A percentile compares a stretch with the other conserved stretches of the same genome.
phyloP scores from a whole-genome alignment of 345 rosid genomes.

The Psidium guajava region DNA sequence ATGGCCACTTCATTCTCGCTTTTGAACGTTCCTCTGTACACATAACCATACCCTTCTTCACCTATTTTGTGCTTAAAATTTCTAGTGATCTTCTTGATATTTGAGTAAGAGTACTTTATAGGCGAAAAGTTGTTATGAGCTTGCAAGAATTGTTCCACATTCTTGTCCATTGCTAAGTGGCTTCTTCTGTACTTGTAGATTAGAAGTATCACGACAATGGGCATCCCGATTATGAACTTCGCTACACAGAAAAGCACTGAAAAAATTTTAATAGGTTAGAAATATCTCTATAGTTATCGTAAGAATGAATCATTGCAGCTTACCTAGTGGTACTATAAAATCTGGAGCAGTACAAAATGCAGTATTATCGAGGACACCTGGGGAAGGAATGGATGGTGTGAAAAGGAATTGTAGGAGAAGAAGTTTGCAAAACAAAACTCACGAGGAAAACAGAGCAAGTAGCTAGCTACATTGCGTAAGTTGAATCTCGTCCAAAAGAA shows the following conservation, averaged over 20 bases:
- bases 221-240: accelerated
- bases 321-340: accelerated
- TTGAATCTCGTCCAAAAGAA: neutral
- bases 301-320: neutral
- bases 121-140: neutral
- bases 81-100: neutral
- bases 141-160: neutral
- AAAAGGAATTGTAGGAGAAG: neutral
- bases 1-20: neutral
- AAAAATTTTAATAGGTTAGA: neutral
- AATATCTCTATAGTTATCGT: neutral
- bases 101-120: neutral
- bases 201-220: accelerated
- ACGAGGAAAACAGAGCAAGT: neutral
- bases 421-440: neutral
- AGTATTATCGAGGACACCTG: neutral
- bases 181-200: neutral
- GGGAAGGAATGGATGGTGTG: neutral
- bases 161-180: neutral
- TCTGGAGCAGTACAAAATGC: neutral
- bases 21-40: neutral
- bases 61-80: neutral
- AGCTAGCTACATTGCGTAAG: neutral
- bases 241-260: accelerated
- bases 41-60: neutral